phyloP scores from a whole-genome alignment of 2,329 filamentous ascomycete genomes.

The Diplodia seriata region DNA sequence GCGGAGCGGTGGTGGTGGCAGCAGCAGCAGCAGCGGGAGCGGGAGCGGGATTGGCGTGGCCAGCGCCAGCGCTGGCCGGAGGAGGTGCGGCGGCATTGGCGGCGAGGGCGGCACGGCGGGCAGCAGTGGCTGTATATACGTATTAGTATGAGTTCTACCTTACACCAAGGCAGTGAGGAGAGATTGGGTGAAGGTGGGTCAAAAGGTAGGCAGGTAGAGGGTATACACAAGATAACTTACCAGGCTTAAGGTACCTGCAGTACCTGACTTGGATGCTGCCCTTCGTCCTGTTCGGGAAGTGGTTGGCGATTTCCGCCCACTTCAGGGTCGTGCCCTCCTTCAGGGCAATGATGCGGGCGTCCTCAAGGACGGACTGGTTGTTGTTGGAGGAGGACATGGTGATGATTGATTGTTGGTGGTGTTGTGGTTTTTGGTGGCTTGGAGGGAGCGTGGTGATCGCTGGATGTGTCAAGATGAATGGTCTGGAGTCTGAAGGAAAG shows the following conservation, averaged over 20 bases:
- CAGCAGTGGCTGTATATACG: background rate
- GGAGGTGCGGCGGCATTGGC: background rate
- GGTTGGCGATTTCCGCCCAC: conserved; percentile 7
- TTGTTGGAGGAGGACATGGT: background rate
- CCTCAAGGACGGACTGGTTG: background rate
- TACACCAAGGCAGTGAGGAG: background rate
- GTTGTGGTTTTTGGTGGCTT: background rate
- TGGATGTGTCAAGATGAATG: background rate
- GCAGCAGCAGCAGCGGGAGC: background rate
- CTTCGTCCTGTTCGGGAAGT: conserved; percentile 10
- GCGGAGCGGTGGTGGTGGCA: background rate
- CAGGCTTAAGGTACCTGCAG: background rate
- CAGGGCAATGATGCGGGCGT: conserved; percentile 24
- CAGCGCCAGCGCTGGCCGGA: background rate
- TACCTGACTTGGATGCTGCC: conserved; percentile 28
- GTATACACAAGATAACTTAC: background rate
- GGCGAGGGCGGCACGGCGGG: conserved; percentile 13
- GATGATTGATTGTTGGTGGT: background rate
- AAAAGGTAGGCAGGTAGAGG: background rate
- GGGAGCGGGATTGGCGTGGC: background rate
- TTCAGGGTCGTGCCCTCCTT: background rate
- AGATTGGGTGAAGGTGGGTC: background rate
- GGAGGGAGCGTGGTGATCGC: background rate
- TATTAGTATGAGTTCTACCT: background rate
- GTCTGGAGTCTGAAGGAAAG: background rate